A percentile compares a stretch with the other conserved stretches of the same genome.
These are phyloP conservation scores for Akanthomyces dipterigenus DNA, from an alignment of 2,329 filamentous ascomycete genomes.

Conservation along the genomic window DNA sequence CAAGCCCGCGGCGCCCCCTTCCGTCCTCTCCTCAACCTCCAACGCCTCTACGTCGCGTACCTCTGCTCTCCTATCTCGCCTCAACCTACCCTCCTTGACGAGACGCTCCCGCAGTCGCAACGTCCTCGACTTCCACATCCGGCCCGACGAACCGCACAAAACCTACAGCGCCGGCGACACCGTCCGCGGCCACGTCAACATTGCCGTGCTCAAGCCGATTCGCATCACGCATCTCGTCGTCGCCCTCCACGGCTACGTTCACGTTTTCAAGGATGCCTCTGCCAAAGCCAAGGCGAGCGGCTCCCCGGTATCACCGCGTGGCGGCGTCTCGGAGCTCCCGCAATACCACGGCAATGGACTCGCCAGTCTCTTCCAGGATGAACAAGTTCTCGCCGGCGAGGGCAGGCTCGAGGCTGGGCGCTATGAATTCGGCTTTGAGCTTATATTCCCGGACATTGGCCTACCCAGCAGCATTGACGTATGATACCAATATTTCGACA, in stretches of 20 bases:
- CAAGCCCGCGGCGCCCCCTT: conserved; percentile 15
- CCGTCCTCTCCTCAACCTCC: conserved; percentile 15
- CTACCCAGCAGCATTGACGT: conserved; percentile 94
- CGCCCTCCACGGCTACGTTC: conserved; percentile 69
- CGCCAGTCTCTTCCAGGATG: conserved; percentile 76
- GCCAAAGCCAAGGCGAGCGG: conserved; percentile 46
- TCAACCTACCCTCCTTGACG: conserved; percentile 42
- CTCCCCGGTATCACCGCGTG: conserved; percentile 34
- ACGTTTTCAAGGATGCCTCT: conserved; percentile 66
- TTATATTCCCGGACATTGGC: conserved; percentile 60
- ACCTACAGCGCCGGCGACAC: conserved; percentile 70
- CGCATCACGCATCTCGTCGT: conserved; percentile 76
- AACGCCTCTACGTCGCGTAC: conserved; percentile 20
- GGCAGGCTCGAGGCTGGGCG: conserved; percentile 66
- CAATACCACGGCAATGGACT: conserved; percentile 70
- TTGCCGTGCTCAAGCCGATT: conserved; percentile 67
- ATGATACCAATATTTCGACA: conserved; percentile 31
- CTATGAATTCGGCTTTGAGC: conserved; percentile 74
- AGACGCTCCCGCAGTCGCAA: conserved; percentile 52
- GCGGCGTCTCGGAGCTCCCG: conserved; percentile 31
- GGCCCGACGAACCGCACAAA: conserved; percentile 68
- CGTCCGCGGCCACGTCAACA: conserved; percentile 64
- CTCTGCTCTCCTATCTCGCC: conserved; percentile 42
- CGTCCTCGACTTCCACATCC: conserved; percentile 71
- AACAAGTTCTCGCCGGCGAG: conserved; percentile 72